A percentile compares a stretch with the other conserved stretches of the same genome.
These are phyloP conservation scores for Zoysia matrella DNA, from an alignment of 202 grass and related monocot species.

Conservation along the genomic window DNA sequence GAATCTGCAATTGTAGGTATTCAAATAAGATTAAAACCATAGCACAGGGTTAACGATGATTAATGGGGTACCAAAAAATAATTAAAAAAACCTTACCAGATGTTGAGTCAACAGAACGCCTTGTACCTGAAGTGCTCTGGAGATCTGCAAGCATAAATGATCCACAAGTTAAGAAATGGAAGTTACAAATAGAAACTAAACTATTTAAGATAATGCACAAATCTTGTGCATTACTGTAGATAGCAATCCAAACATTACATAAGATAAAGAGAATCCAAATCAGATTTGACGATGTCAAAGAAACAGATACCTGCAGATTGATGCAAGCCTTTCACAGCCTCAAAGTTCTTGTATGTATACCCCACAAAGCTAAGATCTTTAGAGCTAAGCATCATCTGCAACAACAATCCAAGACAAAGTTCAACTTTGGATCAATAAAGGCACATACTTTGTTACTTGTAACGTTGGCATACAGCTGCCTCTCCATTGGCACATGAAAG, in stretches of 20 bases:
- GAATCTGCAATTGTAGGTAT: slow-evolving; percentile 40
- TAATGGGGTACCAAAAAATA: slow-evolving; percentile 17
- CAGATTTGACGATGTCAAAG: slow-evolving; percentile 14
- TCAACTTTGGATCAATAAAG: slow-evolving; percentile 15
- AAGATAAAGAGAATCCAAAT: not conserved
- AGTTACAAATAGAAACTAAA: slow-evolving; percentile 17
- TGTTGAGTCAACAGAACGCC: slow-evolving; percentile 55
- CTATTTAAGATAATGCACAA: slow-evolving; percentile 24
- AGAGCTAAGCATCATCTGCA: slow-evolving; percentile 61
- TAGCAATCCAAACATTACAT: not conserved
- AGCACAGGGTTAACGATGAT: slow-evolving; percentile 23
- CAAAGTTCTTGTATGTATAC: no score
- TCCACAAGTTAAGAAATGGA: slow-evolving; percentile 19
- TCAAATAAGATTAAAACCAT: slow-evolving; percentile 36
- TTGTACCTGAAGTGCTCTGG: slow-evolving; percentile 56
- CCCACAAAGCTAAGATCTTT: no score
- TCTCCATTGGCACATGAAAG: slow-evolving; percentile 19
- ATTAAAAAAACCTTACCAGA: slow-evolving; percentile 52
- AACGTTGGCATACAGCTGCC: not conserved
- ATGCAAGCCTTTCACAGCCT: slow-evolving; percentile 35
- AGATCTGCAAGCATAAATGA: slow-evolving; percentile 53
- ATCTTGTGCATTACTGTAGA: not conserved
- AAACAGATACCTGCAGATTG: slow-evolving; percentile 58
- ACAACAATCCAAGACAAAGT: slow-evolving; percentile 34
- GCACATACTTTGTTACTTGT: not conserved